These are phyloP conservation scores for Elongisporangium prolatum DNA, from an alignment of 352 stramenopile species.

Conservation along the genomic window DNA sequence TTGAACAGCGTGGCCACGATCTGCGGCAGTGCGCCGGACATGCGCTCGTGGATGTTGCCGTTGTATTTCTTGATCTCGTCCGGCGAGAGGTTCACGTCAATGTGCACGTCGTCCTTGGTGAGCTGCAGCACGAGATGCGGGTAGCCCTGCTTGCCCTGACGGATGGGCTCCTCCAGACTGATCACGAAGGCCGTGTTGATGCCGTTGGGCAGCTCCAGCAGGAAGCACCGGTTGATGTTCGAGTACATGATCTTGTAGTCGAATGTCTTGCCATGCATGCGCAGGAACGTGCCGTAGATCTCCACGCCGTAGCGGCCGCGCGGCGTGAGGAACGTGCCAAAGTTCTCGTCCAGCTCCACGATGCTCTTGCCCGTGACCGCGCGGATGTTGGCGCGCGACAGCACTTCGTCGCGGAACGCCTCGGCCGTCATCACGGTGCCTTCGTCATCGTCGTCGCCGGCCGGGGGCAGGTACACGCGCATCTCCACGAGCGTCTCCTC, in stretches of 20 bases:
- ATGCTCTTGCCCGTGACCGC: conserved; percentile 96
- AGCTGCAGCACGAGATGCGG: conserved; percentile 98
- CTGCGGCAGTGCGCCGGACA: conserved; percentile 95
- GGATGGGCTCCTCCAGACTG: conserved; percentile 97
- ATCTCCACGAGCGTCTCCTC: conserved; percentile 95
- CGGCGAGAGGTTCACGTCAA: conserved; percentile 94
- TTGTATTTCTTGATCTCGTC: conserved; percentile 98
- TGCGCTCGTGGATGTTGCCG: conserved; percentile 94
- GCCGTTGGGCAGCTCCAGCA: conserved; percentile 96
- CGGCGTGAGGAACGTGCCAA: conserved; percentile 98
- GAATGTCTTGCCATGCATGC: conserved; percentile 97
- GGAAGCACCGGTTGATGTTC: conserved; percentile 98
- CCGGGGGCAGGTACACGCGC: conserved; percentile 93
- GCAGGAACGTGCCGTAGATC: conserved; percentile 96
- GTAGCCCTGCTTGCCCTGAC: conserved; percentile 98
- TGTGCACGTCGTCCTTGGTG: conserved; percentile 80
- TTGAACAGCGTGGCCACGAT: conserved; percentile 99
- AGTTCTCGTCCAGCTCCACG: conserved; percentile 94
- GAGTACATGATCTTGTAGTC: conserved; percentile 99
- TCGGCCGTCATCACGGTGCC: conserved; percentile 63
- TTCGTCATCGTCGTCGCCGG: conserved; percentile 31
- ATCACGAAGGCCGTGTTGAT: conserved; percentile 98
- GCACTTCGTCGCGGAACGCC: conserved; percentile 79
- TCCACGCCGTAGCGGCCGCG: conserved; percentile 97
- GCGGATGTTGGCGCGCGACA: conserved; percentile 81